Percentiles rank a stretch among this genome's conserved stretches.
Conservation (phyloP, 805 yeast species). For the Saccharomycopsis guyanensis region DNA sequence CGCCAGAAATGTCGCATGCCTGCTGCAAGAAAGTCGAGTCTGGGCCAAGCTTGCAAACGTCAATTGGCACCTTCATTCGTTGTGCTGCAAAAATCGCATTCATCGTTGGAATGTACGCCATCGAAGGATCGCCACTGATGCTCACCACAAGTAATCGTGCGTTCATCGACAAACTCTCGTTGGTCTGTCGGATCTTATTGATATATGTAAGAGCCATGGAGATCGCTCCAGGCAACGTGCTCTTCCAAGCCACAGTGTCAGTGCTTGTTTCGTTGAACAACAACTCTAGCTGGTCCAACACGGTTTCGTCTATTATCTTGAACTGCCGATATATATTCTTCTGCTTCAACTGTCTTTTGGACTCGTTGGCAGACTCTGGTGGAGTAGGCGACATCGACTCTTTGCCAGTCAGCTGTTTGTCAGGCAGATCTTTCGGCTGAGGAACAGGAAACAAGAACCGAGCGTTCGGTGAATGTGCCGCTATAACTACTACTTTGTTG, state of each 20-base stretch:
- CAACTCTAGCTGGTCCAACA: slow-evolving; percentile 49
- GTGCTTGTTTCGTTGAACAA: slow-evolving; percentile 33
- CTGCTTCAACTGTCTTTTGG: slow-evolving; percentile 24
- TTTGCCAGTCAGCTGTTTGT: neutral
- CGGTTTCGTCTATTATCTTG: slow-evolving; percentile 65
- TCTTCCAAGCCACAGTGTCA: slow-evolving; percentile 28
- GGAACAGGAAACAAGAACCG: slow-evolving; percentile 57
- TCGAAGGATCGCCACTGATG: slow-evolving; percentile 64
- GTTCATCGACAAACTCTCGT: slow-evolving; percentile 40
- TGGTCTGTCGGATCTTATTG: slow-evolving; percentile 52
- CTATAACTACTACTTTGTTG: slow-evolving; percentile 75
- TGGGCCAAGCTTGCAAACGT: slow-evolving; percentile 72
- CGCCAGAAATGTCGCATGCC: slow-evolving; percentile 91
- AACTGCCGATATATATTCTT: slow-evolving; percentile 81
- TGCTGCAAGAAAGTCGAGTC: slow-evolving; percentile 74
- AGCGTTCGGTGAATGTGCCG: slow-evolving; percentile 66
- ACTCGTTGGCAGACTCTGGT: neutral
- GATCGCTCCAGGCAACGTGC: slow-evolving; percentile 67
- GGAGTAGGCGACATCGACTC: slow-evolving; percentile 7
- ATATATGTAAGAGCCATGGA: slow-evolving; percentile 77
- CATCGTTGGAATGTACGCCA: slow-evolving; percentile 89
- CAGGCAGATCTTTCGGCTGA: slow-evolving; percentile 21
- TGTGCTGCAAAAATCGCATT: slow-evolving; percentile 94
- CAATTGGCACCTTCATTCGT: slow-evolving; percentile 81
- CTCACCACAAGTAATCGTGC: slow-evolving; percentile 60